phyloP scores from a whole-genome alignment of 148 eudicot genomes.

The Silene conica region DNA sequence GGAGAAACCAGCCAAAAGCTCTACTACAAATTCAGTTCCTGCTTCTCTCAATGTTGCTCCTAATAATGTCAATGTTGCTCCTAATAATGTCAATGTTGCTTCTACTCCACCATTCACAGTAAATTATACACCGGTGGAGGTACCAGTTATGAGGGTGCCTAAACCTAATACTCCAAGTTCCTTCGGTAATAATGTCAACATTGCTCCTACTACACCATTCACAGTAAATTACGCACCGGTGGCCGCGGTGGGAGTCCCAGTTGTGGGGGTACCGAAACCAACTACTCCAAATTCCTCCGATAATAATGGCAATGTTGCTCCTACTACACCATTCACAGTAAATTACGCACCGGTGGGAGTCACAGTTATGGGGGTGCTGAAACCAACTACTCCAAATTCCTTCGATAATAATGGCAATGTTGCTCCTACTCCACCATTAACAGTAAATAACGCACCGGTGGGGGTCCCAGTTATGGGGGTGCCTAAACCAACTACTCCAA shows the following conservation, averaged over 20 bases:
- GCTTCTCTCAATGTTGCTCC: conserved; percentile 15
- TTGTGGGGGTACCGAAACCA: too few species aligned
- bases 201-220: too few species aligned
- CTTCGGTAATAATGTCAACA: too few species aligned
- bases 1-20: conserved; percentile 18
- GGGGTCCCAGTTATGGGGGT: conserved; percentile 14
- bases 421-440: conserved; percentile 29
- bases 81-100: too few species aligned
- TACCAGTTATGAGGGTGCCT: too few species aligned
- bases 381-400: conserved; percentile 9
- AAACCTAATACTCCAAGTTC: too few species aligned
- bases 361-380: conserved; percentile 18
- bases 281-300: too few species aligned
- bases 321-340: conserved; percentile 28
- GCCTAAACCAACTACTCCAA: conserved; percentile 16
- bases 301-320: conserved; percentile 10
- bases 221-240: too few species aligned
- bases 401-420: not conserved
- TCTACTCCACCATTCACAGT: too few species aligned
- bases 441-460: conserved; percentile 26
- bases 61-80: too few species aligned
- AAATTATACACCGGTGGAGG: too few species aligned
- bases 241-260: too few species aligned
- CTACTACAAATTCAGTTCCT: conserved; percentile 13
- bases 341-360: conserved; percentile 19